A percentile compares a stretch with the other conserved stretches of the same genome.
phyloP scores from a whole-genome alignment of 148 eudicot species.

The Fallopia convolvulus region DNA sequence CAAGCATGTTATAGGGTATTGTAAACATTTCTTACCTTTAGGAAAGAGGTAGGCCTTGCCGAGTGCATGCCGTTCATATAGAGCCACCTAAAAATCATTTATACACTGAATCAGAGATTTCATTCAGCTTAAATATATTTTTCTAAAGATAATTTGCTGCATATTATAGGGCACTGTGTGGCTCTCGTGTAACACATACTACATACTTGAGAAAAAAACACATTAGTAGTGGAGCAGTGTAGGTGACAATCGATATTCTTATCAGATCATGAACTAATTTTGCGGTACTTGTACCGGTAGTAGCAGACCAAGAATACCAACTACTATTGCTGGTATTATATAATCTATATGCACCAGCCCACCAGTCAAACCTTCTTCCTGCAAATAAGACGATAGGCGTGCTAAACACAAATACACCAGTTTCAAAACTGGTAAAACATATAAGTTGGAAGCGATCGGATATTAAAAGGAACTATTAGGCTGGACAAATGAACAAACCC shows the following conservation, averaged over 20 bases:
- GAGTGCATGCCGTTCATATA: conserved; percentile 97
- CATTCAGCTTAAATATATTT: neutral
- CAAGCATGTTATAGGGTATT: no score
- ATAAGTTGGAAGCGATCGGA: no score
- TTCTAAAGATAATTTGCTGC: neutral
- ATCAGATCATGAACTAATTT: no score
- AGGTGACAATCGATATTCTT: no score
- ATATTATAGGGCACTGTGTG: neutral
- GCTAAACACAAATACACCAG: no score
- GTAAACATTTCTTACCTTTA: conserved; percentile 63
- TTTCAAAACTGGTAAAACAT: no score
- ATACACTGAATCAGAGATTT: neutral
- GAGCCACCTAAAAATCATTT: conserved; percentile 62
- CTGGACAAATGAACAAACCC: no score
- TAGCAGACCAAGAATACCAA: conserved; percentile 88
- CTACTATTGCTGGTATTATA: conserved; percentile 67
- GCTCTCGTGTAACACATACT: neutral
- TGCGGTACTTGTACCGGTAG: no score
- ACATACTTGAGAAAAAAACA: neutral
- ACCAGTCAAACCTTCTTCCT: conserved; percentile 62
- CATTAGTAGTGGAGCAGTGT: no score
- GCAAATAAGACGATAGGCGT: conserved; percentile 9
- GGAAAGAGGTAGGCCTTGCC: conserved; percentile 96
- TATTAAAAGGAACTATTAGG: no score
- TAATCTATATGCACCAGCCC: conserved; percentile 65